Base-by-base conservation (phyloP, 768 basidiomycete genomes). In the Lactarius sanguifluus region DNA sequence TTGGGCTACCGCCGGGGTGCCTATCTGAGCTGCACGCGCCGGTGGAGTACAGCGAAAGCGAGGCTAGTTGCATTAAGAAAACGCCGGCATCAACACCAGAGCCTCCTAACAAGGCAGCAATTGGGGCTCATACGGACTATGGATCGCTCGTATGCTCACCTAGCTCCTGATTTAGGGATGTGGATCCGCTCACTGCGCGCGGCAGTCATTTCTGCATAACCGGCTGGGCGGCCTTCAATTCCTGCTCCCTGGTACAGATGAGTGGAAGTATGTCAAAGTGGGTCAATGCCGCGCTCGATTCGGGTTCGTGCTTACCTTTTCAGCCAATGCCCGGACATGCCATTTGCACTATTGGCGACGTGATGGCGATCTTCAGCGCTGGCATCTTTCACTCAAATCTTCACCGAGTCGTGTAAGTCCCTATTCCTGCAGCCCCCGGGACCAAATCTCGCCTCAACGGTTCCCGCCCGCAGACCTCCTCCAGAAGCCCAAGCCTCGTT, bases 401-500 rank as follows among this genome's bases (percentile, higher is more conserved):
- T 23, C 76, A 77, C 60, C 70, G 74, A 32, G 76, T 77, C 20
- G 70, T 75, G 66, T 72, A 47, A 56, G 71, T 69, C 57, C 32
- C 41, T 64, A 60, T 59, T n/a, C n/a, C n/a, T n/a, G n/a, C n/a
- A n/a, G n/a, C n/a, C n/a, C 10, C 23, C 8, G 36, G 10, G 8
- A 15, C 28, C 30, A 32, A 4, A 56, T 32, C 16, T 13, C 1
- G 20, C 30, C 8, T 18, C 25, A 2, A 1, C 1, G 36, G 1
- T 38, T 13, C 36, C 36, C 25, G 13, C 12, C 16, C 2, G 32
- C 3, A 74, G 71, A 0, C 82, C 86, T 13, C 85, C 89, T 0
- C 89, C 89, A 0, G 83, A 85, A 7, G 69, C 75, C 5, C 90
- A 91, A 74, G 76, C 77, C 4, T 72, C 77, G 10, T 73, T 79